Percentiles rank a stretch among this genome's conserved stretches.
These are phyloP conservation scores for Jamesozyma spencerorum DNA, from an alignment of 805 yeast genomes.

Conservation along the genomic window DNA sequence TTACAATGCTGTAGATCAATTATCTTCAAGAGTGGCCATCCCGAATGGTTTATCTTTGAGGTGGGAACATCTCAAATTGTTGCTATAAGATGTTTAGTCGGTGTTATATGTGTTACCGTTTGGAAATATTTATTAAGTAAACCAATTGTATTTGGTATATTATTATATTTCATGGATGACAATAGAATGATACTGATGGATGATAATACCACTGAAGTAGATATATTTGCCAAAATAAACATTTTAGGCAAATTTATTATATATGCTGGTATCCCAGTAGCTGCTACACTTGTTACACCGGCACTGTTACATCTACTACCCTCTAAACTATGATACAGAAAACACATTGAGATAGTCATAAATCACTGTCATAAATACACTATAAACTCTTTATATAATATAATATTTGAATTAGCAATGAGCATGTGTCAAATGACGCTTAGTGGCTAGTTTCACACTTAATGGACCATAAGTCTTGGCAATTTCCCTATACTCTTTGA, in stretches of 20 bases:
- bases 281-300: constrained; percentile 33
- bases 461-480: constrained; percentile 34
- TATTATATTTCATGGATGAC: constrained; percentile 26
- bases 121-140: constrained; percentile 70
- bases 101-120: constrained; percentile 48
- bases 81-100: constrained; percentile 43
- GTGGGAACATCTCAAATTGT: constrained; percentile 13
- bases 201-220: constrained; percentile 22
- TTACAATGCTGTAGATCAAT: constrained; percentile 55
- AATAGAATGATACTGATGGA: constrained; percentile 18
- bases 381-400: not conserved
- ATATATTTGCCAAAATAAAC: constrained; percentile 60
- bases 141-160: constrained; percentile 46
- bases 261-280: constrained; percentile 68
- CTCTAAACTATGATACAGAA: too few species aligned
- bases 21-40: constrained; percentile 8
- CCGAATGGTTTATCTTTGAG: too few species aligned
- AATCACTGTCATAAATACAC: too few species aligned
- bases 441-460: constrained; percentile 20
- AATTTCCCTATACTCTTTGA: constrained; percentile 32
- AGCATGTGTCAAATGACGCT: constrained; percentile 12
- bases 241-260: constrained; percentile 68
- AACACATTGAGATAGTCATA: too few species aligned
- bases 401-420: too few species aligned
- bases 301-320: not conserved